phyloP scores from a whole-genome alignment of 1,284 basidiomycete species.

The Rhodotorula sp. region DNA sequence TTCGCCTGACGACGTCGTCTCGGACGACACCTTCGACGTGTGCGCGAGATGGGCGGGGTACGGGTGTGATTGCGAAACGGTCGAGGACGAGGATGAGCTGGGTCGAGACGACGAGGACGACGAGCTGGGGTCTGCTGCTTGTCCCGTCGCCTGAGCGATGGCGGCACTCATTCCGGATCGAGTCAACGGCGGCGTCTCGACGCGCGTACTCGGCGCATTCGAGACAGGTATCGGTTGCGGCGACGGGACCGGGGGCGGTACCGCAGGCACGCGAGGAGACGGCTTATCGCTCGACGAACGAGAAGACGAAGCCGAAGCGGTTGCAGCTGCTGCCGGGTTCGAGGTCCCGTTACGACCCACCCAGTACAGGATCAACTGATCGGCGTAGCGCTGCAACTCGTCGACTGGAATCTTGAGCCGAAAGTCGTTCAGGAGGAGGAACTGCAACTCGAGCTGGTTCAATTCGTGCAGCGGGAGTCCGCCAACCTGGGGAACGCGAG shows the following conservation, averaged over 20 bases:
- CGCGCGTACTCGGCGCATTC: neutral
- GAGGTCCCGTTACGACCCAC: slow-evolving; percentile 33
- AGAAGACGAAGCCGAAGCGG: neutral
- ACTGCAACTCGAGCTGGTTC: slow-evolving; percentile 95
- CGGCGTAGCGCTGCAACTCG: slow-evolving; percentile 94
- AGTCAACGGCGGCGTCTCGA: slow-evolving; percentile 12
- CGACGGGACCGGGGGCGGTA: neutral
- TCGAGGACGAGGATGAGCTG: neutral
- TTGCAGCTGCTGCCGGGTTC: slow-evolving; percentile 9
- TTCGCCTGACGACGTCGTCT: neutral
- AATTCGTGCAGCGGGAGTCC: slow-evolving; percentile 91
- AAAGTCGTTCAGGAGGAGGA: slow-evolving; percentile 94
- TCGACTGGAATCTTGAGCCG: slow-evolving; percentile 78
- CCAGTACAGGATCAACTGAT: slow-evolving; percentile 68
- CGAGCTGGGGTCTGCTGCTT: neutral
- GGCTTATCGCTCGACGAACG: neutral
- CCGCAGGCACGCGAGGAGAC: neutral
- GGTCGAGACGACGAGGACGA: neutral
- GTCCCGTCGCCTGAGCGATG: neutral
- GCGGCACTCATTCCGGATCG: slow-evolving; percentile 1
- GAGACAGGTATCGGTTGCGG: neutral
- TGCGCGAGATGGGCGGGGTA: slow-evolving; percentile 8
- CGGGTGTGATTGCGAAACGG: neutral
- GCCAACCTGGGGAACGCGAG: slow-evolving; percentile 64
- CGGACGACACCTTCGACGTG: neutral